Base-by-base conservation (phyloP, 2,329 filamentous ascomycete species). In the Paracoccidioides brasiliensis region DNA sequence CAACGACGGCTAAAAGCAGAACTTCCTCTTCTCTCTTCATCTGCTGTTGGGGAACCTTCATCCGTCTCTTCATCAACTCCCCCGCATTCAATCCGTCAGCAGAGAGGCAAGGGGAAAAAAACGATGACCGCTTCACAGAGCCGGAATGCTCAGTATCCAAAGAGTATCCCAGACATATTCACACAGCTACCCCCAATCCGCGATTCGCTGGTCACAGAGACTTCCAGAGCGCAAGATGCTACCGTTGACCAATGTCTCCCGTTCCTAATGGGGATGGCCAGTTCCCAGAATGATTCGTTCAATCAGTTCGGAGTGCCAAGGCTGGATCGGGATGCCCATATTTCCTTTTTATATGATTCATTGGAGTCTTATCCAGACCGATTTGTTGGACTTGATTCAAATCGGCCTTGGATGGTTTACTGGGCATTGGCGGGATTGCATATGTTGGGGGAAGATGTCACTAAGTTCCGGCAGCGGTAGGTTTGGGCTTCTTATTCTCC, bases 391-490 rank as follows among this genome's bases (percentile, higher is more conserved):
- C 81, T 90, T 62, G 93, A 98, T 75, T 85, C 93, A 37, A 90
- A 87, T 67, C 78, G 91, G 55, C 90, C 93, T 8, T 98, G 93
- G 93, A 80, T 95, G 65, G 78, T 95, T 60, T 97, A 96, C 74
- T 98, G 93, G 93, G 86, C 81, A 54, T 76, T 97, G 54, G 81
- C 84, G 38, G 89, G 81, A 2, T 76, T 98, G 60, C 76, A 79
- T 32, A 76, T 90, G 38, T 74, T 98, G 52, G 90, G 88, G 50
- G 82, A 90, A 66, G 88, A 95, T 67, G 70, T 81, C 42, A 75
- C 72, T 6, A 64, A 68, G 55, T 91, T 88, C 69, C 80, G 84
- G 55, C 74, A 85, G 60, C 78, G 80, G 72, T 81, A 74, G 60
- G 45, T 48, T 48, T 48, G 43, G 40, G 5, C 8, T 33, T 35